phyloP scores from a whole-genome alignment of 2,329 filamentous ascomycete genomes.

The Diaporthe caulivora region DNA sequence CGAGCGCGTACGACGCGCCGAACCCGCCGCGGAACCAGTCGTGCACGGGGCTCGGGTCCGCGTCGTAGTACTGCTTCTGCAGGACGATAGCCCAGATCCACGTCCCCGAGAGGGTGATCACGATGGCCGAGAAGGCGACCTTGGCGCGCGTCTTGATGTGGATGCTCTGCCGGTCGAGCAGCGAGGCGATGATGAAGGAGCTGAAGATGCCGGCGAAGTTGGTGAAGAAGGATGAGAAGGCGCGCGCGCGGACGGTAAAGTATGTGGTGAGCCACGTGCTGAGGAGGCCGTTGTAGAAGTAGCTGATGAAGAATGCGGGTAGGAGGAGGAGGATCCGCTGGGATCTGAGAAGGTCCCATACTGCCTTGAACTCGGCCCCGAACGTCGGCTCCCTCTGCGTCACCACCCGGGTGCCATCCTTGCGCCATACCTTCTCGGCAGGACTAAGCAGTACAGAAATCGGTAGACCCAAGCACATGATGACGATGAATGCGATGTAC shows the following conservation, averaged over 20 bases:
- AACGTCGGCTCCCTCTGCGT: constrained; percentile 45
- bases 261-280: constrained; percentile 48
- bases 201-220: constrained; percentile 48
- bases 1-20: constrained; percentile 74
- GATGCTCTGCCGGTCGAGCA: constrained; percentile 48
- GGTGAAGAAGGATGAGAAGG: constrained; percentile 51
- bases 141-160: constrained; percentile 47
- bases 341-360: constrained; percentile 43
- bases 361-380: constrained; percentile 47
- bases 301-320: constrained; percentile 51
- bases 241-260: constrained; percentile 49
- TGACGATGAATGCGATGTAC: constrained; percentile 48
- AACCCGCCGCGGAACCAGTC: constrained; percentile 61
- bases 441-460: constrained; percentile 48
- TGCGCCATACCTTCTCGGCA: constrained; percentile 49
- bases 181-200: constrained; percentile 46
- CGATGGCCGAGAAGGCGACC: constrained; percentile 45
- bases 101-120: constrained; percentile 46
- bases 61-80: constrained; percentile 48
- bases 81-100: constrained; percentile 49
- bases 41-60: constrained; percentile 44
- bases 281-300: constrained; percentile 49
- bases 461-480: constrained; percentile 50
- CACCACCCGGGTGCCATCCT: constrained; percentile 46
- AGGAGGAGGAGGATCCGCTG: constrained; percentile 48